Evolutionary conservation across 169 alveolate species (phyloP), one percentile per base, ranked within the genome.

Genomic region (Cryptosporidium andersoni): DNA sequence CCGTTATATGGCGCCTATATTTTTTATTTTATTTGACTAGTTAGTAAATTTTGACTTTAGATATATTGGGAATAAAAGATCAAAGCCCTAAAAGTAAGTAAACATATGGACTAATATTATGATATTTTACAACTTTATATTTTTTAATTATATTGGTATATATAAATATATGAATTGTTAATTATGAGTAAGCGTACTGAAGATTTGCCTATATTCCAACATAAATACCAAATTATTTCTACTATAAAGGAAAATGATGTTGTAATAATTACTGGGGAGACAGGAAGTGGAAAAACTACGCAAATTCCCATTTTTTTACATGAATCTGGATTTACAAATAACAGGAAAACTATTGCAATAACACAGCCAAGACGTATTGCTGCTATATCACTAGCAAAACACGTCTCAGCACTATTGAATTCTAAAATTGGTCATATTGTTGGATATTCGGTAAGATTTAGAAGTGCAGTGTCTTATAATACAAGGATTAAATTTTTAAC

Each of bases 311-410:
- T 64, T 47, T 67, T 89, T 51, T 51, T 91, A 36, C 60, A 65
- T 58, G 91, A 82, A 16, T 65, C 81, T 58, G 90, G 90, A 1
- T 81, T 68, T 37, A 55, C 88, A 11, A 64, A 89, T 11, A 65
- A 81, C 52, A 66, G 66, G 9, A 88, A 88, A 49, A 91, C 89
- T 53, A 91, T 94, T 8, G 96, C 92, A 47, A 67, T 95, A 16
- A 95, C 98, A 45, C 95, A 94, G 80, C 98, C 98, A 1, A 91
- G 98, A 56, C 82, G 98, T 66, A 96, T 96, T 51, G 98, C 99
- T 3, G 98, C 97, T 4, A 90, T 95, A 64, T 93, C 97, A 16
- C 92, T 95, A 37, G 97, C 97, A 39, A 92, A 91, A 58, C 89
- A 96, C 62, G 96, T 95, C 34, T 91, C 97, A 48, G 90, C 89